Base-by-base conservation (phyloP, 306 rosid species). In the Citrullus amarus region DNA sequence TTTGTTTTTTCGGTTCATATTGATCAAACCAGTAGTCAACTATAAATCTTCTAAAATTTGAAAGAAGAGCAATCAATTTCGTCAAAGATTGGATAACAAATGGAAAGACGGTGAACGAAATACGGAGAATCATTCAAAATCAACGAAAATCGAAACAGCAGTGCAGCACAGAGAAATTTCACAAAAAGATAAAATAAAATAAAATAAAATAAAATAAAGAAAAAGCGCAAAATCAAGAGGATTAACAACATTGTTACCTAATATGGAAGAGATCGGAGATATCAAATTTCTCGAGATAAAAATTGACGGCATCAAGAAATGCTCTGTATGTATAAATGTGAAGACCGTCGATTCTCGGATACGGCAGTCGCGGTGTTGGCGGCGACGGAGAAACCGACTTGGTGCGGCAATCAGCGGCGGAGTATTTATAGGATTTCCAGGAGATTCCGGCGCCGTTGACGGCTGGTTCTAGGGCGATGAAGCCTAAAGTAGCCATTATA, bases 221-320 rank as follows among this genome's bases (percentile, higher is more conserved):
- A 15, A 36, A 53, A 67, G 16, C 74, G 20, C 17, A 9, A 74
- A 74, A 74, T 74, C 41, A 8, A 17, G 32, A 46, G 25, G 17
- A 74, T 10, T 53, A 15, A 25, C 56, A 41, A 16, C 61, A 53
- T 74, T 32, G 30, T 74, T 75, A 88, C 91, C 91, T 69, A 17
- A 88, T 75, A 48, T 88, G 91, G 78, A 86, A 88, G 83, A 86
- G 88, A 82, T 88, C 86, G 88, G 91, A 86, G 82, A 86, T 80
- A 51, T 88, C 82, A 16, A 74, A 48, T 83, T 84, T 82, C 80
- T 79, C 82, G 78, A 88, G 83, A 78, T 86, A 86, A 34, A 76
- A 88, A 79, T 78, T 84, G 36, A 88, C 83, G 78, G 89, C 87
- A 38, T 88, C 89, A 36, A 84, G 62, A 76, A 88, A 88, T 2